These are phyloP conservation scores for Microdochium trichocladiopsis DNA, from an alignment of 2,329 filamentous ascomycete species.

Conservation along the genomic window DNA sequence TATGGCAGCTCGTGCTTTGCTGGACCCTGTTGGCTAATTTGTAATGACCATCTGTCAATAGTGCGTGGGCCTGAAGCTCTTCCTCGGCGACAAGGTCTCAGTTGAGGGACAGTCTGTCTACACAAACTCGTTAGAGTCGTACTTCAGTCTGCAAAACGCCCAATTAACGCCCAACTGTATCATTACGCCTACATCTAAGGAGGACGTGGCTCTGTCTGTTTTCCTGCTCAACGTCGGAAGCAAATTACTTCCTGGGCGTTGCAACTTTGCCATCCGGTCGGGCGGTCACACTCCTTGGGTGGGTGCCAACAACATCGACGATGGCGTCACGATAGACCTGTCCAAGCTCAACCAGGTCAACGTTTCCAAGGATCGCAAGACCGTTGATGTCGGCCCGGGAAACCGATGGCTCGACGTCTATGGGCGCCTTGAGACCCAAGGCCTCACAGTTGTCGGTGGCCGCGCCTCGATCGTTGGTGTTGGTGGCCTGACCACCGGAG, in stretches of 20 bases:
- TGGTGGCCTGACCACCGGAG: slow-evolving; percentile 19
- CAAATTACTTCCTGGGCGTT: not conserved
- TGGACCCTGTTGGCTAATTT: too few relatives aligned
- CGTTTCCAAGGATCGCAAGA: slow-evolving; percentile 19
- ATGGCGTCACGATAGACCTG: slow-evolving; percentile 28
- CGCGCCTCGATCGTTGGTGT: slow-evolving; percentile 21
- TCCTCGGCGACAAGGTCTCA: not conserved
- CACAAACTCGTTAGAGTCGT: not conserved
- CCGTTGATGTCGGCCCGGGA: slow-evolving; percentile 23
- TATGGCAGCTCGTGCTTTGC: too few relatives aligned
- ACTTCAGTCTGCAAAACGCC: not conserved
- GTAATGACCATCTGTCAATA: not conserved
- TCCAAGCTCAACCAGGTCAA: slow-evolving; percentile 19
- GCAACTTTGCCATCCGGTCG: not conserved
- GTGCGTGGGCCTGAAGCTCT: not conserved
- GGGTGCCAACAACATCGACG: not conserved
- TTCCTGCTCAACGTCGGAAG: not conserved
- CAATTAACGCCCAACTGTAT: not conserved
- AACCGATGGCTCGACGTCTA: slow-evolving; percentile 19
- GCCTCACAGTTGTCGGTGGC: slow-evolving; percentile 16
- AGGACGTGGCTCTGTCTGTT: not conserved
- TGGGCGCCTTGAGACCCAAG: slow-evolving; percentile 10
- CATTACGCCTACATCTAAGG: not conserved
- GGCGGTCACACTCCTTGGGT: not conserved
- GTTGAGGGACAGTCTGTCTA: not conserved